Base-by-base conservation (phyloP, 192 early-diverging fungal species). In the Lunasporangiospora selenospora region DNA sequence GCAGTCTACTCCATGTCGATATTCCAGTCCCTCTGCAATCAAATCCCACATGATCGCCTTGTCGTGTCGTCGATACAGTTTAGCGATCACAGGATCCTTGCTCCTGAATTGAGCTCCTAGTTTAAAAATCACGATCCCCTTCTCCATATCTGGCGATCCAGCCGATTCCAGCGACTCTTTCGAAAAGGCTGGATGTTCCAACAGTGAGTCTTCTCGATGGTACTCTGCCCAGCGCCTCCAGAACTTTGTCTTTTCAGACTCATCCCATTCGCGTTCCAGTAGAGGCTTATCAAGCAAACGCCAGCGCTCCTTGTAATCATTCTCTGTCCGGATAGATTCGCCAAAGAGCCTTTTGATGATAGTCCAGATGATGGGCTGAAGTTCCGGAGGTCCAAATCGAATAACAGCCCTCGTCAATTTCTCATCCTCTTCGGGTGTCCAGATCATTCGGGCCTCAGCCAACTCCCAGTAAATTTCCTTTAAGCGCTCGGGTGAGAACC, bases 361-460 rank as follows among this genome's bases (percentile, higher is more conserved):
- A 5, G 41, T 33, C 69, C 69, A 73, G 6, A 73, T 39, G 18
- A 46, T 58, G 15, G 61, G 69, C 36, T 53, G 69, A 1, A 58
- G 21, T 16, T 73, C 61, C 13, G 69, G 69, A 34, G 60, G 60
- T n/a, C 69, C 69, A 7, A 73, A 1, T 47, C 69, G 69, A 43
- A 73, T 53, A 7, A 73, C 61, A 3, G 69, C 69, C 9, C 55
- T 59, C 3, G 58, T 58, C 19, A 73, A 24, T 16, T 61, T 19
- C 3, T 73, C 69, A 34, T 73, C 69, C 26, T 73, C 69, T 34
- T 73, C 69, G 7, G 69, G 69, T 0, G 69, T 73, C 69, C 69
- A 73, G 30, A 73, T 44, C 15, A 63, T 48, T n/a, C 58, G 58
- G 0, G 61, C 32, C 1, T 42, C 40, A 15, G 69, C 60, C 1